Evolutionary conservation across 768 basidiomycete genomes (phyloP).

Genomic region (Boletellus ananas): DNA sequence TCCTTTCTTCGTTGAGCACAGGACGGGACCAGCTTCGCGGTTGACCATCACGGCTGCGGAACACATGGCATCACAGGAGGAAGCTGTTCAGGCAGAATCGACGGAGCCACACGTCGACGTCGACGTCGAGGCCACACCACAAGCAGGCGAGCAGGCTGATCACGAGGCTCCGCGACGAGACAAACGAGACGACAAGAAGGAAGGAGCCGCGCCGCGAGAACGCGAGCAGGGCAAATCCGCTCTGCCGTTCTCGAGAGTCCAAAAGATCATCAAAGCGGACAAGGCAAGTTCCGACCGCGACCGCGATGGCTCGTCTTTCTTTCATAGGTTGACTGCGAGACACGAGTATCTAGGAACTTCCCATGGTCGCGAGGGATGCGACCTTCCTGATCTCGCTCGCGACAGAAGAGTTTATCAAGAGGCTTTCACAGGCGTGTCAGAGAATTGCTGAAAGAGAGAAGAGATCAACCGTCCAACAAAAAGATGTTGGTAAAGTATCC

Average conservation of each 20-base stretch:
- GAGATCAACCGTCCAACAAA: constrained; percentile 70
- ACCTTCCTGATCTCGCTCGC: constrained; percentile 76
- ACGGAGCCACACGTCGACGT: constrained; percentile 6
- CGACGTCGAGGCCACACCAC: constrained; percentile 11
- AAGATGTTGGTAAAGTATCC: constrained; percentile 64
- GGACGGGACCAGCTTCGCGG: neutral
- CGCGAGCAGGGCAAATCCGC: constrained; percentile 64
- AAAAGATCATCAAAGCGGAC: constrained; percentile 83
- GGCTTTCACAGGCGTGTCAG: constrained; percentile 68
- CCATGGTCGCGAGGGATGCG: constrained; percentile 73
- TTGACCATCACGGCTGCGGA: constrained; percentile 14
- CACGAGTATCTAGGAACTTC: constrained; percentile 54
- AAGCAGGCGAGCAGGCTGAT: neutral
- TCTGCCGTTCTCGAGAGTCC: constrained; percentile 73
- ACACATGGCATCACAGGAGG: constrained; percentile 2
- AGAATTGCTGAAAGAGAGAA: constrained; percentile 67
- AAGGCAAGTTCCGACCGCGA: constrained; percentile 43
- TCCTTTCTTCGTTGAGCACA: neutral
- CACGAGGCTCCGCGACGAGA: neutral
- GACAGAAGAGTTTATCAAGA: constrained; percentile 84
- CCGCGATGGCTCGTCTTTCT: neutral
- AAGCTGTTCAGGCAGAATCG: constrained; percentile 2
- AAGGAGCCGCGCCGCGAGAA: constrained; percentile 12
- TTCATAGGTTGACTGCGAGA: neutral
- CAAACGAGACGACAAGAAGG: constrained; percentile 22